phyloP scores from a whole-genome alignment of 345 rosid genomes.

The Aegle marmelos region DNA sequence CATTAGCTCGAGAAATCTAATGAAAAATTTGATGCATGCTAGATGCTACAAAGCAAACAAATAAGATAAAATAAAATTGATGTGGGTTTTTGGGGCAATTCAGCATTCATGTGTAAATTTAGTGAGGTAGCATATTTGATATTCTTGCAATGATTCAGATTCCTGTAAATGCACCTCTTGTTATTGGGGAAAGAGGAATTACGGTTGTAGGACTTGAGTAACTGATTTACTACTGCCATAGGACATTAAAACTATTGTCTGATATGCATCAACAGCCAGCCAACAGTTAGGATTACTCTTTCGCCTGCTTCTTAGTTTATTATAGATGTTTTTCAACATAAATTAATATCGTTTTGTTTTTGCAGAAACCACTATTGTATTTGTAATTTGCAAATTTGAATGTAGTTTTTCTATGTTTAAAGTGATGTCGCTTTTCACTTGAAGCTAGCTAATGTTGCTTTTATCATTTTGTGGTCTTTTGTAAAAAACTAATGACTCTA shows the following conservation, averaged over 20 bases:
- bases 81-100: neutral
- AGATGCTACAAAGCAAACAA: no score
- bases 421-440: neutral
- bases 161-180: no score
- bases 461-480: neutral
- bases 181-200: no score
- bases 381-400: no score
- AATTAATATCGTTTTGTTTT: neutral
- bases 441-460: neutral
- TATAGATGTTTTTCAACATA: neutral
- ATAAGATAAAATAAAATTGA: no score
- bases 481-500: slow-evolving; percentile 4
- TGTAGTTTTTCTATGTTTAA: neutral
- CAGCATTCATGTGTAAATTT: neutral
- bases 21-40: neutral
- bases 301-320: neutral
- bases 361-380: neutral
- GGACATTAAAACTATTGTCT: neutral
- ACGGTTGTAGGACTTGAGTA: neutral
- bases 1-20: neutral
- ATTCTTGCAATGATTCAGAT: neutral
- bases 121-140: neutral
- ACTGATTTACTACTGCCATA: neutral
- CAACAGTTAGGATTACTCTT: neutral
- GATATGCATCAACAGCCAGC: neutral